Evolutionary conservation across 1,139 yeast genomes (phyloP).

Genomic region (Blastobotrys buckinghamii): DNA sequence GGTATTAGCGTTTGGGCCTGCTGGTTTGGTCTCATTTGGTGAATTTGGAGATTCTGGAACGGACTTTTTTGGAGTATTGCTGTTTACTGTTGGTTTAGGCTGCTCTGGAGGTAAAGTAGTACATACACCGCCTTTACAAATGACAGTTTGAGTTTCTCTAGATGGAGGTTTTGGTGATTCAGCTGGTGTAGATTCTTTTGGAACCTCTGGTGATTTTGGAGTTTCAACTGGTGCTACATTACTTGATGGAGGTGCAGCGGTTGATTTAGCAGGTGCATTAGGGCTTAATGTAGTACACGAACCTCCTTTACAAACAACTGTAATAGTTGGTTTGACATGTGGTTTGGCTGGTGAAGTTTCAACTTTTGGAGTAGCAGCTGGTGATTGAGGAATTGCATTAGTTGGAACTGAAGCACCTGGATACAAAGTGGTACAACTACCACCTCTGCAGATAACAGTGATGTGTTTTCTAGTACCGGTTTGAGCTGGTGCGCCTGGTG

Average conservation of each 20-base stretch:
- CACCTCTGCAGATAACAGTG: constrained; percentile 15
- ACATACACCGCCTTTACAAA: constrained; percentile 4
- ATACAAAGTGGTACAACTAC: constrained; percentile 13
- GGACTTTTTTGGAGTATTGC: not conserved
- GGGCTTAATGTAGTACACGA: constrained; percentile 13
- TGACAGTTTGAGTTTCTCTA: constrained; percentile 1
- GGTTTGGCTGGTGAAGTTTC: not conserved
- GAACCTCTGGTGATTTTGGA: not conserved
- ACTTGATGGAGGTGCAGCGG: not conserved
- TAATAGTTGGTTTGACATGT: constrained; percentile 7
- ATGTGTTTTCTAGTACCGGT: constrained; percentile 1
- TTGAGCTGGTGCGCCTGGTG: not conserved
- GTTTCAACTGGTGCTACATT: not conserved
- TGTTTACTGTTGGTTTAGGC: not conserved
- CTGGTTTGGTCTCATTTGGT: not conserved
- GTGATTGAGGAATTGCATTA: not conserved
- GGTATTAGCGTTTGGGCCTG: not conserved
- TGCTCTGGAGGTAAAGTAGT: constrained; percentile 1
- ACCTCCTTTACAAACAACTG: constrained; percentile 15
- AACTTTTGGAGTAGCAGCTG: not conserved
- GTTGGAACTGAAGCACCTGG: constrained; percentile 1
- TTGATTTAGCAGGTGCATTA: not conserved
- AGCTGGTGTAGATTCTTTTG: constrained; percentile 13
- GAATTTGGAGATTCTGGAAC: not conserved
- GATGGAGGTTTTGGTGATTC: not conserved